Evolutionary conservation across 371 early-diverging fungal genomes (phyloP).

Genomic region (Quaeritorhiza haematococci): DNA sequence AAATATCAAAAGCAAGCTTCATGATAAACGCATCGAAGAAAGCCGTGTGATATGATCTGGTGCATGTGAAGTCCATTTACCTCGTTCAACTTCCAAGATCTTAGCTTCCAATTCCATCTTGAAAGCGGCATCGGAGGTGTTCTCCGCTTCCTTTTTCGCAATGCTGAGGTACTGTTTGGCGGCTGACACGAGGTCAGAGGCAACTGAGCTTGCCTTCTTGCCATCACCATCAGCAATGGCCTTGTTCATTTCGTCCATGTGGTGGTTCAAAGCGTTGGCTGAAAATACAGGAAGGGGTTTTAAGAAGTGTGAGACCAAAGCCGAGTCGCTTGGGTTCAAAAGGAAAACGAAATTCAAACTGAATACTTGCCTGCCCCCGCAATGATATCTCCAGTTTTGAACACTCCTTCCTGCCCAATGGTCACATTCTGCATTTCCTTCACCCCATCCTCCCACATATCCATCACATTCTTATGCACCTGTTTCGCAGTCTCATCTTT

Average conservation of each 20-base stretch:
- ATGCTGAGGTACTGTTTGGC: conserved; percentile 31
- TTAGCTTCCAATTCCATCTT: conserved; percentile 17
- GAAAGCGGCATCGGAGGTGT: conserved; percentile 29
- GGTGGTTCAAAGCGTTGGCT: conserved; percentile 21
- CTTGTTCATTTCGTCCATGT: conserved; percentile 7
- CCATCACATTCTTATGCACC: conserved; percentile 19
- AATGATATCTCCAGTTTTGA: conserved; percentile 31
- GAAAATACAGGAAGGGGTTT: too few species aligned
- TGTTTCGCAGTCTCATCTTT: conserved; percentile 15
- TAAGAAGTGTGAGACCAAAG: too few species aligned
- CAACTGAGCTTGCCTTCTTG: conserved; percentile 6
- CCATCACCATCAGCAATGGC: conserved; percentile 11
- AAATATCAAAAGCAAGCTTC: too few species aligned
- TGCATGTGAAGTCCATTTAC: too few species aligned
- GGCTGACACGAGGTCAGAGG: conserved; percentile 12
- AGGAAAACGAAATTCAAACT: too few species aligned
- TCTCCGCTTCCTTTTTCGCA: conserved; percentile 24
- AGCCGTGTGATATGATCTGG: too few species aligned
- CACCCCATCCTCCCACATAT: conserved; percentile 24
- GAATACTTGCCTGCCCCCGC: conserved; percentile 19
- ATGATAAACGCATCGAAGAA: too few species aligned
- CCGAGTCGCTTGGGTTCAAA: too few species aligned
- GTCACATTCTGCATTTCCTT: conserved; percentile 22
- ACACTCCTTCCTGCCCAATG: conserved; percentile 30
- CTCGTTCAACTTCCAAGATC: conserved; percentile 19